Evolutionary conservation across 2,329 filamentous ascomycete species (phyloP).

Genomic region (Emmonsiellopsis sp.): DNA sequence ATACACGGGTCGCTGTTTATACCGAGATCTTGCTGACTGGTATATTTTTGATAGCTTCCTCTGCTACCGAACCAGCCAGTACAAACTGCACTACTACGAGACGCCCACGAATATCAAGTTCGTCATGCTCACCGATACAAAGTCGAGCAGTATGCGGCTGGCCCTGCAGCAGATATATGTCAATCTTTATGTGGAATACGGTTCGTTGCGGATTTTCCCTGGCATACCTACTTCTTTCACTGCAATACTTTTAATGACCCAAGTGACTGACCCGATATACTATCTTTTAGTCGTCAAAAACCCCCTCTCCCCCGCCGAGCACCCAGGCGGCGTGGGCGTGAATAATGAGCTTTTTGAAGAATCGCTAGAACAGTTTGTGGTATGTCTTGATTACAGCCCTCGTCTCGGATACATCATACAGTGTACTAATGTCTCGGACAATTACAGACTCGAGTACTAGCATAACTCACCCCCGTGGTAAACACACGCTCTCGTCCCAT

Average conservation of each 20-base stretch:
- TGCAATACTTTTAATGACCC: not conserved
- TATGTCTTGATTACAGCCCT: slow-evolving; percentile 19
- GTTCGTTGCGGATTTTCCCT: slow-evolving; percentile 35
- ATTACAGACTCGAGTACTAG: no score
- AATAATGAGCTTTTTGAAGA: slow-evolving; percentile 58
- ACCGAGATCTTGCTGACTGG: slow-evolving; percentile 16
- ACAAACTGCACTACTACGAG: slow-evolving; percentile 99
- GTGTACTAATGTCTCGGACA: no score
- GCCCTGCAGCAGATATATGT: slow-evolving; percentile 98
- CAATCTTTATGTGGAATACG: slow-evolving; percentile 94
- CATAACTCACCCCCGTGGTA: no score
- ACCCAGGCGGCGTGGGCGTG: slow-evolving; percentile 53
- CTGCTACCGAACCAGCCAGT: slow-evolving; percentile 83
- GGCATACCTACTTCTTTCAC: not conserved
- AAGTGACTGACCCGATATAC: not conserved
- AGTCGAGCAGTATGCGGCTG: slow-evolving; percentile 80
- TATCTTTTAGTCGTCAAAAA: slow-evolving; percentile 50
- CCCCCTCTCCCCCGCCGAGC: slow-evolving; percentile 52
- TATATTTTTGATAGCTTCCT: slow-evolving; percentile 59
- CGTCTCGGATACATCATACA: no score
- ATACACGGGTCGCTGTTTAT: not conserved
- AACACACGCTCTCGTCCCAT: no score
- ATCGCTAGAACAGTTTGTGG: slow-evolving; percentile 45
- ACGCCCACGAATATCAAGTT: slow-evolving; percentile 93
- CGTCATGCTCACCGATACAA: slow-evolving; percentile 89